A percentile compares a stretch with the other conserved stretches of the same genome.
Conservation (phyloP, 2,329 filamentous ascomycete genomes). For the Graphiopsis chlorocephala region DNA sequence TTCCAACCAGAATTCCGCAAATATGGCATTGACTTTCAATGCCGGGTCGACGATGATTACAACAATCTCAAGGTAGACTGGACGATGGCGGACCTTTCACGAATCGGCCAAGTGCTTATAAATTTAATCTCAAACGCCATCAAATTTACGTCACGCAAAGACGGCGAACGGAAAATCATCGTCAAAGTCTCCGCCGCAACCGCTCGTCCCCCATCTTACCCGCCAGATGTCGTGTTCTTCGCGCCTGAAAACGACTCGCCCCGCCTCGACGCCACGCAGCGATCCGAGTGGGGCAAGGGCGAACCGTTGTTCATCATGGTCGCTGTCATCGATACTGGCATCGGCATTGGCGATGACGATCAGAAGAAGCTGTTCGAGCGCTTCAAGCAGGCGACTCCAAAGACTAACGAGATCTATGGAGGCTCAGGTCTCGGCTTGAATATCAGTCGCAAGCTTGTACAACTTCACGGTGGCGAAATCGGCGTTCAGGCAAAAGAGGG, state of each 20-base stretch:
- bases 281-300: conserved; percentile 42
- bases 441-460: conserved; percentile 46
- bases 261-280: conserved; percentile 42
- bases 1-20: conserved; percentile 31
- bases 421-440: conserved; percentile 46
- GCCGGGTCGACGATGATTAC: conserved; percentile 13
- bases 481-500: conserved; percentile 41
- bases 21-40: conserved; percentile 26
- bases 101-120: conserved; percentile 29
- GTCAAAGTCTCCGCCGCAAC: conserved; percentile 18
- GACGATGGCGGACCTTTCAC: conserved; percentile 27
- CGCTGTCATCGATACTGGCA: conserved; percentile 42
- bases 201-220: conserved; percentile 40
- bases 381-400: conserved; percentile 38
- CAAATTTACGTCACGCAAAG: conserved; percentile 29
- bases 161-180: conserved; percentile 25
- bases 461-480: conserved; percentile 45
- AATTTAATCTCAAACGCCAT: conserved; percentile 30
- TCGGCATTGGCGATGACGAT: conserved; percentile 41
- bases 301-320: conserved; percentile 43
- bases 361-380: conserved; percentile 44
- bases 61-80: conserved; percentile 21
- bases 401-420: conserved; percentile 40
- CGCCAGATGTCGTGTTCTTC: conserved; percentile 46
- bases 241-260: conserved; percentile 35